phyloP scores from a whole-genome alignment of 1,284 basidiomycete species.

The Ganoderma meredithae region DNA sequence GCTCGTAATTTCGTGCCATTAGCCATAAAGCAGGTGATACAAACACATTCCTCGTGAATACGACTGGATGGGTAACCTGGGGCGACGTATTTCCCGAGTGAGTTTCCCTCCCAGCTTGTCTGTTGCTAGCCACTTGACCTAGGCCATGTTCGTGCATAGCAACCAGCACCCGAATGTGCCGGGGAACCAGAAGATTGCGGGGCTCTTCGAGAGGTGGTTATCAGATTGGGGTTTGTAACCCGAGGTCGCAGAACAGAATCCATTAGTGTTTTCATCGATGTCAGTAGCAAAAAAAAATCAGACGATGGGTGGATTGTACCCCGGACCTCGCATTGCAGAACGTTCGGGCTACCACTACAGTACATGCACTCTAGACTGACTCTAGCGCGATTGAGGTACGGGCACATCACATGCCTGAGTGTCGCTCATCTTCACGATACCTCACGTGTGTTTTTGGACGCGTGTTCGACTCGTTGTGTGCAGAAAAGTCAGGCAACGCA shows the following conservation, averaged over 20 bases:
- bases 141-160: conserved; percentile 37
- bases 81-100: conserved; percentile 61
- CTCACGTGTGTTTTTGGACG: too few relatives aligned
- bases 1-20: background rate
- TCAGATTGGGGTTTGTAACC: conserved; percentile 52
- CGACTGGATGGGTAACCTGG: conserved; percentile 62
- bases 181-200: conserved; percentile 58
- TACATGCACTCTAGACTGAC: too few relatives aligned
- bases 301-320: too few relatives aligned
- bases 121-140: background rate
- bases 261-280: background rate
- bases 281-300: background rate
- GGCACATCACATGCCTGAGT: too few relatives aligned
- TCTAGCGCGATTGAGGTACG: too few relatives aligned
- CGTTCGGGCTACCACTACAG: too few relatives aligned
- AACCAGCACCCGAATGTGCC: conserved; percentile 57
- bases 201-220: conserved; percentile 53
- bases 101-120: conserved; percentile 25
- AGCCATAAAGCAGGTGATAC: conserved; percentile 52
- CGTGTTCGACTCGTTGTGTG: too few relatives aligned
- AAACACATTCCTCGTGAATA: conserved; percentile 61
- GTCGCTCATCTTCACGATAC: too few relatives aligned
- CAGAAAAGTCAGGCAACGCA: too few relatives aligned
- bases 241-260: conserved; percentile 8
- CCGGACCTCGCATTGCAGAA: too few relatives aligned